Base-by-base conservation (phyloP, 306 rosid genomes). In the Lotus japonicus region DNA sequence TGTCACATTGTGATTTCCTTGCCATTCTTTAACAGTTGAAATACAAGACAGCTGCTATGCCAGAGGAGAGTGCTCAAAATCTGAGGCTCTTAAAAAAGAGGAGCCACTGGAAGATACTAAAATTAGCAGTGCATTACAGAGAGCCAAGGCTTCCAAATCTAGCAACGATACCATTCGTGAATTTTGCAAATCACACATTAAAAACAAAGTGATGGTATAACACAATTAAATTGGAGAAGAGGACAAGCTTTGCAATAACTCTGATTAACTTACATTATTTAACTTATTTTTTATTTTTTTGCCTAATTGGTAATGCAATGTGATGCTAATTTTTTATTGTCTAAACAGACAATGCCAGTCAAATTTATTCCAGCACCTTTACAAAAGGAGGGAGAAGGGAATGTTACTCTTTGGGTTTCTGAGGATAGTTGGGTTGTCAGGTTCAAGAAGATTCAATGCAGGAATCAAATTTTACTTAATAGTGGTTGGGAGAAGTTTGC, bases 401-500 rank as follows among this genome's bases (percentile, higher is more conserved):
- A 1, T 35, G 28, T 19, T 36, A 58, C 12, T 48, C 68, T 71
- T 36, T 46, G 60, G 68, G 57, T 48, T 3, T 16, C 58, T 31
- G 5, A 48, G 3, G 75, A 19, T 1, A 36, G 16, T 33, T 59
- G 76, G 76, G 5, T 0, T 17, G 42, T 48, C 3, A 9, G n/a
- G 28, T 46, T 59, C 39, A 7, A 0, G n/a, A 0, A 0, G 26
- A 58, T 36, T n/a, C 0, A 0, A 46, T 0, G 17, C 28, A 46
- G 0, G 48, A 28, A 16, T 19, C 76, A 59, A 49, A 11, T n/a
- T 12, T 7, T 1, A 0, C 16, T 70, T 8, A 46, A 4, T 12
- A 12, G 9, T 0, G 68, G 76, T n/a, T 71, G 68, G 76, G n/a
- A 9, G 42, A 0, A 8, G 3, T 71, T 71, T 71, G 76, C 5